Base-by-base conservation (phyloP, 176 grass and related monocot genomes). In the Guadua angustifolia region DNA sequence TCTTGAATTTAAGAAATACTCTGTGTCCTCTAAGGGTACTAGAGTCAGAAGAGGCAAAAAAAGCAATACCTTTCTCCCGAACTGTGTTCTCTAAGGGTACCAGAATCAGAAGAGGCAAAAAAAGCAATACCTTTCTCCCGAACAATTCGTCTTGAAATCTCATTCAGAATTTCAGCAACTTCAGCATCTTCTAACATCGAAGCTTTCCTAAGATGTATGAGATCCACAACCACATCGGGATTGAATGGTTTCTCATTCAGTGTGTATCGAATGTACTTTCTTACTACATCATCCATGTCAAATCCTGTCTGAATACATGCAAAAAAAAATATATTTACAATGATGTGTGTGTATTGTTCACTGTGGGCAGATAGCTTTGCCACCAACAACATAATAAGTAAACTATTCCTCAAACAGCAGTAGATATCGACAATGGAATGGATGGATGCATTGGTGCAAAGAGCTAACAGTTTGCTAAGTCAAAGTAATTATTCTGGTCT, bases 231-330 rank as follows among this genome's bases (percentile, higher is more conserved):
- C 71, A 75, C 55, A 81, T 92, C 84, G 53, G 91, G 81, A 71
- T 87, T 86, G 78, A 99, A 99, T n/a, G 78, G 88, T 53, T 99
- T 95, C 83, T 99, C 93, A 86, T 99, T 95, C 85, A 99, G 71
- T 67, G 93, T 87, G 79, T 99, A 99, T 61, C 96, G 67, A 49
- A 99, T 94, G 81, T 99, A 95, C 86, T 98, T 98, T 44, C 95
- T 95, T 79, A 93, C 86, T 75, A 95, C 88, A 76, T 92, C 93
- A 46, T 93, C 85, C 95, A 98, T 92, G 85, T 87, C 88, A 88
- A 95, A 98, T 84, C 87, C 91, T 91, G 87, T 95, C 93, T 95
- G 93, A 87, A 79, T 40, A 87, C 59, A 90, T 55, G 63, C 19
- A 82, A 1, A 42, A 87, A 25, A 33, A 56, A 75, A n/a, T n/a